Base-by-base conservation (phyloP, 176 grass and related monocot genomes). In the Chloris gayana region DNA sequence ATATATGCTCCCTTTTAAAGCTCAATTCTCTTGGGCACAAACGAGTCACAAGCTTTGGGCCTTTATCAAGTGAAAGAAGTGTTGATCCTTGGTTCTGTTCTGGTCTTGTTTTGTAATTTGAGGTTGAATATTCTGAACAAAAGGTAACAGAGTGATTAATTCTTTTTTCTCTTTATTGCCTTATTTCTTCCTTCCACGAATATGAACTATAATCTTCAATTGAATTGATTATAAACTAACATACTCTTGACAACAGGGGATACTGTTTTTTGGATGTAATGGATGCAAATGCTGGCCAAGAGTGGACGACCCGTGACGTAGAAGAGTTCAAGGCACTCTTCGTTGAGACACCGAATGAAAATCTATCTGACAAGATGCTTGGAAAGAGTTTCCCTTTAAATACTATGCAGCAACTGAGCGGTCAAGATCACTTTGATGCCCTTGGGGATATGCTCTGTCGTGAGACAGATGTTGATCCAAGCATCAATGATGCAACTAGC, bases 281-380 rank as follows among this genome's bases (percentile, higher is more conserved):
- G 86, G 45, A 74, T 80, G 46, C 19, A 58, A 26, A 59, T 25
- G 57, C 5, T 15, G 64, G 49, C 14, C 50, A n/a, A 66, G 84
- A 75, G 57, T 90, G 88, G 84, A 69, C 73, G 47, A 5, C 64
- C 27, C 54, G 46, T 18, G 76, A 91, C 71, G 62, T 7, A 39
- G 74, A 84, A 21, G 49, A 71, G n/a, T 87, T 91, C 21, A 83
- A 87, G 66, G 31, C 27, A 24, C 62, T 77, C 47, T 63, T 87
- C 80, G 8, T 17, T 2, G 7, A 69, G 47, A 46, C 82, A 27
- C 19, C 15, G 21, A 70, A 79, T 77, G 10, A 47, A 63, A 62
- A 82, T 7, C 29, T 58, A 17, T 30, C 34, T 34, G n/a, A 78
- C 3, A 60, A 44, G 31, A 53, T 79, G 44, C 74, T 71, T 54